phyloP scores from a whole-genome alignment of 306 rosid species.

The Trifolium pratense region DNA sequence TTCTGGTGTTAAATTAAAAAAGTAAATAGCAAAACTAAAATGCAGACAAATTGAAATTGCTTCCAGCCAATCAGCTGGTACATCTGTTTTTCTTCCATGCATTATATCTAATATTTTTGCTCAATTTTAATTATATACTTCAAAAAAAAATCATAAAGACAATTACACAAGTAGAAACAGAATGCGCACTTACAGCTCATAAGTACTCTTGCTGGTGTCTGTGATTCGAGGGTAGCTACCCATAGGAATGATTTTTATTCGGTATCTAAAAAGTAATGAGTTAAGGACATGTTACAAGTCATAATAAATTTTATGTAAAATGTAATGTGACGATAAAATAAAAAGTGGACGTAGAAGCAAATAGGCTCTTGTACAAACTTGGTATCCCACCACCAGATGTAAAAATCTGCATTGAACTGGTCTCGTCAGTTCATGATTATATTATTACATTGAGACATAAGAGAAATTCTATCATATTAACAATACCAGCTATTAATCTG shows the following conservation, averaged over 20 bases:
- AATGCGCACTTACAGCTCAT: slow-evolving; percentile 76
- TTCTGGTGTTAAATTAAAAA: slow-evolving; percentile 1
- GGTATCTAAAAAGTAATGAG: slow-evolving; percentile 62
- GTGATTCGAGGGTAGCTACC: slow-evolving; percentile 96
- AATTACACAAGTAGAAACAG: neutral
- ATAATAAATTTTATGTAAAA: no score
- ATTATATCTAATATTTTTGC: slow-evolving; percentile 17
- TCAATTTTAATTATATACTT: slow-evolving; percentile 25
- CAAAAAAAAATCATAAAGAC: neutral
- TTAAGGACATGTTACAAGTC: slow-evolving; percentile 54
- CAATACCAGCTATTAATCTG: neutral
- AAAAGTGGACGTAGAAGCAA: slow-evolving; percentile 21
- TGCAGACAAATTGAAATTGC: slow-evolving; percentile 16
- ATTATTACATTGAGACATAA: slow-evolving; percentile 1
- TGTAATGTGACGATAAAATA: no score
- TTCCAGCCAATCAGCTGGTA: slow-evolving; percentile 25
- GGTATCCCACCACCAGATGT: neutral
- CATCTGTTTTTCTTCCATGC: slow-evolving; percentile 30
- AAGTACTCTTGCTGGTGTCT: slow-evolving; percentile 74
- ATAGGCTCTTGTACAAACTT: slow-evolving; percentile 15
- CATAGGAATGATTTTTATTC: slow-evolving; percentile 92
- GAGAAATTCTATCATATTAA: slow-evolving; percentile 24
- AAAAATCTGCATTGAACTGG: slow-evolving; percentile 25
- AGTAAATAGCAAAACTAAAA: slow-evolving; percentile 8
- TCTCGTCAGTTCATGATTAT: neutral